Conservation (phyloP, 495 filamentous ascomycete genomes). For the Penicillium argentinense region DNA sequence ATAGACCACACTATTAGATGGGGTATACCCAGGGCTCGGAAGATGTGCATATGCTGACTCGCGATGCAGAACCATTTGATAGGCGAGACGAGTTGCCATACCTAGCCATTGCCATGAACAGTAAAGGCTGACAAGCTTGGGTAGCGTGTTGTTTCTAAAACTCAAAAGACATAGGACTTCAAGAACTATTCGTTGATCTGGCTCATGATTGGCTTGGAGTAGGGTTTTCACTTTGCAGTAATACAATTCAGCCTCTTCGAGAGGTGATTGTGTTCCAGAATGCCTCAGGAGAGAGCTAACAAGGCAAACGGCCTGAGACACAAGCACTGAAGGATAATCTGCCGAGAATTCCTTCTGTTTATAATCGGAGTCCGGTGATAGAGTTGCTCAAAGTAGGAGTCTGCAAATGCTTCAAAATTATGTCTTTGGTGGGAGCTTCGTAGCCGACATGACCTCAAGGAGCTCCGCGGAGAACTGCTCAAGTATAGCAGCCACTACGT, state of each 20-base stretch:
- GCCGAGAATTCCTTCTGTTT: neutral
- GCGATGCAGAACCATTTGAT: conserved; percentile 14
- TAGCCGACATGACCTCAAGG: neutral
- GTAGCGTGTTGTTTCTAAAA: conserved; percentile 7
- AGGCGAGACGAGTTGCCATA: conserved; percentile 7
- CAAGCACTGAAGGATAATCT: neutral
- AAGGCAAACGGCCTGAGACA: conserved; percentile 3
- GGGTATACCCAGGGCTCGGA: conserved; percentile 5
- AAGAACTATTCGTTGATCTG: conserved; percentile 1
- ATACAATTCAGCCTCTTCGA: conserved; percentile 9
- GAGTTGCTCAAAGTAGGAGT: conserved; percentile 6
- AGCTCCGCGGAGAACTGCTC: neutral
- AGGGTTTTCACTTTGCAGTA: conserved; percentile 12
- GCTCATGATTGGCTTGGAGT: conserved; percentile 5
- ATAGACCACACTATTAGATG: conserved; percentile 11
- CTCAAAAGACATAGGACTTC: conserved; percentile 6
- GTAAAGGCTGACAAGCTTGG: conserved; percentile 5
- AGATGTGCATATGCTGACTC: conserved; percentile 7
- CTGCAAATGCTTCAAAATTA: conserved; percentile 4
- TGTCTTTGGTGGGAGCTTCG: neutral
- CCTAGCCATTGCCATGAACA: conserved; percentile 11
- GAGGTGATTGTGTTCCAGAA: neutral
- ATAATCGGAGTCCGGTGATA: conserved; percentile 8
- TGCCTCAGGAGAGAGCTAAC: conserved; percentile 7
- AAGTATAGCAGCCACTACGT: neutral